Evolutionary conservation across 2,329 filamentous ascomycete species (phyloP).

Genomic region (Penicillium vulpinum): DNA sequence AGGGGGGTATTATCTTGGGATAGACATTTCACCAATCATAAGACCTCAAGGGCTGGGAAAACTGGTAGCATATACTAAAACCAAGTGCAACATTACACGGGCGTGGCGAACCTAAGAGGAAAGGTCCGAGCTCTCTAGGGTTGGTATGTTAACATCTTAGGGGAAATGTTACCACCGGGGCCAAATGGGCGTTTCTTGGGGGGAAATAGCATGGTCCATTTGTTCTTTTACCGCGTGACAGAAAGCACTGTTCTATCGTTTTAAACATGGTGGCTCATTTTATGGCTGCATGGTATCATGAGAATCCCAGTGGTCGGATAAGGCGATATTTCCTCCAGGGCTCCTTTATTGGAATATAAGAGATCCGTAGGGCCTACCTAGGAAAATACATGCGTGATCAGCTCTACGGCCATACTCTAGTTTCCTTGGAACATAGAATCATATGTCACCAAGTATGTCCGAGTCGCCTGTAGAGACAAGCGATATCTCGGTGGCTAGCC

Average conservation of each 20-base stretch:
- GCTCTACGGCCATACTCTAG: not conserved
- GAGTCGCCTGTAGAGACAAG: not conserved
- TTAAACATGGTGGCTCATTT: not conserved
- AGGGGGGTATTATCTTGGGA: not conserved
- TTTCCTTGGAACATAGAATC: not conserved
- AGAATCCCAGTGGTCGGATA: not conserved
- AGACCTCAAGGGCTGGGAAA: not conserved
- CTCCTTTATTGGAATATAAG: not conserved
- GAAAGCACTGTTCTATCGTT: not conserved
- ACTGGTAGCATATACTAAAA: not conserved
- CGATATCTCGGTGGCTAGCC: not conserved
- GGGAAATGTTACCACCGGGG: not conserved
- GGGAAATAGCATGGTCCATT: not conserved
- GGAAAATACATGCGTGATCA: not conserved
- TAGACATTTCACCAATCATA: not conserved
- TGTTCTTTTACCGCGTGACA: not conserved
- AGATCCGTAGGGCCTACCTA: not conserved
- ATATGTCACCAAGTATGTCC: not conserved
- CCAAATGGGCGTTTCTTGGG: not conserved
- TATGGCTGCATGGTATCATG: constrained; percentile 1
- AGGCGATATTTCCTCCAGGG: not conserved
- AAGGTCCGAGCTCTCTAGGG: not conserved
- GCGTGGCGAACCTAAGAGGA: not conserved
- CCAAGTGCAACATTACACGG: not conserved
- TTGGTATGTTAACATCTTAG: constrained; percentile 1